These are phyloP conservation scores for Coccomyxa subellipsoidea DNA, from an alignment of 163 green algal genomes.

Conservation along the genomic window DNA sequence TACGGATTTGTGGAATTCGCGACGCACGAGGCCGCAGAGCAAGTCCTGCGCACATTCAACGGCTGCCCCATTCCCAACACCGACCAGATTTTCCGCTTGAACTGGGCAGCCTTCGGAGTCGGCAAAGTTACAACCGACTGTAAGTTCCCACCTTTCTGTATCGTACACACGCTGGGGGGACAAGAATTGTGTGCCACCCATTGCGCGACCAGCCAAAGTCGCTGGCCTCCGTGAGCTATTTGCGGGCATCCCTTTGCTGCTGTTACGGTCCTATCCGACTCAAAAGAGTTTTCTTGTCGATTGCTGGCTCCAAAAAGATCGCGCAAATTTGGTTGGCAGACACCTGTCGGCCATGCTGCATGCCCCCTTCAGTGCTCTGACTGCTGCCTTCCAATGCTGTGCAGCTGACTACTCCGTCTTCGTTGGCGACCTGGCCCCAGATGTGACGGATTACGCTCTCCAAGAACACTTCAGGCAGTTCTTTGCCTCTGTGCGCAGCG, in stretches of 20 bases:
- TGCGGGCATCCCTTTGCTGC: too few species aligned
- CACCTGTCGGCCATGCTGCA: too few species aligned
- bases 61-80: constrained; percentile 49
- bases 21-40: constrained; percentile 50
- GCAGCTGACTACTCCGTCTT: constrained; percentile 67
- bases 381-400: not conserved
- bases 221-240: too few species aligned
- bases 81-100: constrained; percentile 48
- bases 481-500: constrained; percentile 76
- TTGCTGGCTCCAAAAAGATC: too few species aligned
- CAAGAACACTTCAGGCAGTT: constrained; percentile 82
- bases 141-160: not conserved
- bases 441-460: constrained; percentile 88
- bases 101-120: constrained; percentile 59
- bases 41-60: constrained; percentile 64
- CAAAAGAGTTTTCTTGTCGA: too few species aligned
- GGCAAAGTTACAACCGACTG: constrained; percentile 18
- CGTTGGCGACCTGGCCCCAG: constrained; percentile 78
- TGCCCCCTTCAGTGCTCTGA: too few species aligned
- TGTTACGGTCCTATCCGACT: too few species aligned
- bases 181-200: not conserved
- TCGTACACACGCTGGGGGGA: too few species aligned
- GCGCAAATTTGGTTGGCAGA: too few species aligned
- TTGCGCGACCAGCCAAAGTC: too few species aligned
- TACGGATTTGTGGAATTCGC: constrained; percentile 74